phyloP scores from a whole-genome alignment of 148 eudicot genomes.

The Hydrangea macrophylla region DNA sequence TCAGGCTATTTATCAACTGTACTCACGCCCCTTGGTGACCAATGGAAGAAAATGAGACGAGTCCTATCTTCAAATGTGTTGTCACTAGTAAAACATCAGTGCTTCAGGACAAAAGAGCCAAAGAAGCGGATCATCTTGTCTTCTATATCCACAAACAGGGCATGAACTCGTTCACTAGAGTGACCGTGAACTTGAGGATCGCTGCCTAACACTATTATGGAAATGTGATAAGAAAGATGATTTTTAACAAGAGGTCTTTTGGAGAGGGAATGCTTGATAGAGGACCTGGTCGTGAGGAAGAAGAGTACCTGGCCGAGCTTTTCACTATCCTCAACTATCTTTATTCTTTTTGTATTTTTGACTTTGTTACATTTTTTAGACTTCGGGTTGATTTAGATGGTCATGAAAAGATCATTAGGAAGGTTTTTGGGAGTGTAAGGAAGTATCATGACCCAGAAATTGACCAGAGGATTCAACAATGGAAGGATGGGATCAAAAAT shows the following conservation, averaged over 20 bases:
- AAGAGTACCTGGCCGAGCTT: constrained; percentile 4
- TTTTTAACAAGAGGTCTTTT: constrained; percentile 14
- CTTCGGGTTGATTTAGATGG: constrained; percentile 12
- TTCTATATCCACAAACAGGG: not conserved
- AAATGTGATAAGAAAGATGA: constrained; percentile 15
- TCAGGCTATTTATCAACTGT: constrained; percentile 3
- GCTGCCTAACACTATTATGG: constrained; percentile 7
- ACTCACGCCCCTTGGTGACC: constrained; percentile 7
- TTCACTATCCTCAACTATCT: constrained; percentile 10
- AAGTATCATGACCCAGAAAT: constrained; percentile 14
- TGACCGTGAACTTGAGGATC: constrained; percentile 8
- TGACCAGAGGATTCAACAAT: constrained; percentile 10
- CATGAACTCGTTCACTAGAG: not conserved
- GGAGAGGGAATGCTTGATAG: constrained; percentile 1
- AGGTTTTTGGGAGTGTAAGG: not conserved
- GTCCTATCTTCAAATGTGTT: constrained; percentile 11
- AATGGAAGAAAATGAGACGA: constrained; percentile 21
- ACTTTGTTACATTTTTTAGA: constrained; percentile 8
- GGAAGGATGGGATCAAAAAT: not conserved
- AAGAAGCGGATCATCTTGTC: constrained; percentile 20
- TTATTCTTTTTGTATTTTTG: constrained; percentile 9
- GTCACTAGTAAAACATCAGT: not conserved
- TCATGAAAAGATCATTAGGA: constrained; percentile 10
- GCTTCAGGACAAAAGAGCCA: constrained; percentile 10
- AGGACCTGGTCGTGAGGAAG: constrained; percentile 12